Evolutionary conservation across 2,329 filamentous ascomycete genomes (phyloP), one percentile per base, ranked within the genome.

Genomic region (Hypoxylon sp.): DNA sequence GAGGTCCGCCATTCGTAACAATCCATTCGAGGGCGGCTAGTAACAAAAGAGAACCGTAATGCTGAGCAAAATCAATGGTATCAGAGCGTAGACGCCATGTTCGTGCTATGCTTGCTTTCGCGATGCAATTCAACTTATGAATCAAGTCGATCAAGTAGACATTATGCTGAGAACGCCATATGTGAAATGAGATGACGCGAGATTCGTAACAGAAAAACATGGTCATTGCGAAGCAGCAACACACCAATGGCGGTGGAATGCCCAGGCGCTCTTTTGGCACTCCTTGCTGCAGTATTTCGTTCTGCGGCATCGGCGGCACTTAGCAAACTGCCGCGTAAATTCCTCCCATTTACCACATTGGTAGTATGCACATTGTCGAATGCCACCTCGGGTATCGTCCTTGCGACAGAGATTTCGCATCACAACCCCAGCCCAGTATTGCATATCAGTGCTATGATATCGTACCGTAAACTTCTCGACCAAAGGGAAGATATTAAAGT

Each of bases 211-310:
- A 43, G 53, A 48, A 58, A 50, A 52, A 51, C 64, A 32, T 58
- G 32, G 64, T 79, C 79, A 87, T 80, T 86, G 84, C 34, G 86
- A 83, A 53, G 92, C 92, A 65, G 91, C 90, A 64, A 96, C 91
- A 79, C 96, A 99, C 96, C 96, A 99, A 82, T 98, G 97, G 67
- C 96, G 90, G 79, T 99, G 96, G 81, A 94, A 98, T 28, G 96
- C 94, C 96, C 96, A 99, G 9, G 96, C 97, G 74, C 93, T 97
- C 85, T 98, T 98, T 82, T 99, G 96, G 81, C 96, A 99, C 80
- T 99, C 96, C 82, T 99, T 99, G 87, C 94, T 98, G 89, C 96
- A 99, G 83, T 98, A 98, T 81, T 99, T 99, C 68, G 96, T 99
- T 72, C 96, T 90, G 74, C 96, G 90, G 82, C 96, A 99, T 71